Evolutionary conservation across 2,329 filamentous ascomycete species (phyloP), one percentile per base, ranked within the genome.

Genomic region (Fulvia fulva): DNA sequence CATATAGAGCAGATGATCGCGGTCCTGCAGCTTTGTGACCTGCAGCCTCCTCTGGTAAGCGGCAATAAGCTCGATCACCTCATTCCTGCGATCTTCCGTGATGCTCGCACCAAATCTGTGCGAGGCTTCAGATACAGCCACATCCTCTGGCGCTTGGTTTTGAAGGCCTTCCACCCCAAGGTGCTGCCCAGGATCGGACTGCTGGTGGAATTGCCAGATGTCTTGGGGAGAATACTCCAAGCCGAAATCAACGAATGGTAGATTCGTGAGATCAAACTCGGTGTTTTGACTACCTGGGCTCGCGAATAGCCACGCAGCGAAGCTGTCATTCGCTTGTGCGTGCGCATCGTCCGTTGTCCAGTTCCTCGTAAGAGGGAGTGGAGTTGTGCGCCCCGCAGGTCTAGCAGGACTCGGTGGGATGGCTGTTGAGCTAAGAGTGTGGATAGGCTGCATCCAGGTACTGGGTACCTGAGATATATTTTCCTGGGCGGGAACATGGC

Each of bases 221-320:
- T 65, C 63, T 14, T 59, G 61, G 11, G 63, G 56, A 19, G 64
- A 62, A 43, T 63, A 65, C 7, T 68, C 65, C 21, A 68, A 44
- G 21, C 65, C 65, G 47, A 68, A 68, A 47, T 68, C 63, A 9
- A 68, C 52, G 43, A 65, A 68, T 4, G 65, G 65, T 43, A 68
- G 34, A 25, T 64, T 68, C 2, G 58, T 60, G 16, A 67, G 51
- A 50, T 67, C 64, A 44, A 68, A 64, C 3, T 65, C 67, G 45
- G 60, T 57, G 45, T 64, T 55, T 34, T 67, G 58, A 16, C 65
- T 66, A 12, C 63, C 63, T 8, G 66, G 67, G 44, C 65, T 68
- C 43, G 67, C 63, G 50, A 69, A 66, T 2, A 68, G 63, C 68
- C 66, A 70, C 7, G 65, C 51, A 3, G 64, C 67, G 41, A 69